Percentiles rank a stretch among this genome's conserved stretches.
These are phyloP conservation scores for Rhodotorula sp. DNA, from an alignment of 1,284 basidiomycete species.

Conservation along the genomic window DNA sequence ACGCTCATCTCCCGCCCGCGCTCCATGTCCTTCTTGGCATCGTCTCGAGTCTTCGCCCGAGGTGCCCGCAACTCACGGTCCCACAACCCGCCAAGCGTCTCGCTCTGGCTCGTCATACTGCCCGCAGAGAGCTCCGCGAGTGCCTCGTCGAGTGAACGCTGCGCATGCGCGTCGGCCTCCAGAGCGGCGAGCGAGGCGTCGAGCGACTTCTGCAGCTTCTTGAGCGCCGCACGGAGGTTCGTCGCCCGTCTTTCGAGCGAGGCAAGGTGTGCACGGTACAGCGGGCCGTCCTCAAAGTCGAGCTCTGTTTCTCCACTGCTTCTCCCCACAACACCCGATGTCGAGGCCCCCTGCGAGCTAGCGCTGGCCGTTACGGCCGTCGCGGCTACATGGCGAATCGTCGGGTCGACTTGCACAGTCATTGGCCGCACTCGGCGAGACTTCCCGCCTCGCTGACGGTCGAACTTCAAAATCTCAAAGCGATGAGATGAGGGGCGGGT, in stretches of 20 bases:
- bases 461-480: too few relatives aligned
- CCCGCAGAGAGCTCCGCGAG: conserved; percentile 29
- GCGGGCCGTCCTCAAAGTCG: conserved; percentile 40
- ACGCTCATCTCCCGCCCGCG: conserved; percentile 27
- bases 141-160: conserved; percentile 32
- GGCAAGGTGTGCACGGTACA: conserved; percentile 37
- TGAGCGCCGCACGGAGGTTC: conserved; percentile 33
- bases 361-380: too few relatives aligned
- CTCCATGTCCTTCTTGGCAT: conserved; percentile 16
- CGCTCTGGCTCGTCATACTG: conserved; percentile 10
- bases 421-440: too few relatives aligned
- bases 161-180: conserved; percentile 21
- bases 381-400: too few relatives aligned
- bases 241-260: conserved; percentile 33
- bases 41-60: conserved; percentile 11
- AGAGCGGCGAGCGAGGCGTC: conserved; percentile 19
- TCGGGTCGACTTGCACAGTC: too few relatives aligned
- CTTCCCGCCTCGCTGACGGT: too few relatives aligned
- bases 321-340: too few relatives aligned
- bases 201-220: conserved; percentile 33
- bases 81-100: conserved; percentile 31
- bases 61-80: conserved; percentile 8
- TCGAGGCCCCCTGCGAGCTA: too few relatives aligned
- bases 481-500: too few relatives aligned
- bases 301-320: background rate